A percentile compares a stretch with the other conserved stretches of the same genome.
These are phyloP conservation scores for Penicillium thymicola DNA, from an alignment of 2,329 filamentous ascomycete genomes.

Conservation along the genomic window DNA sequence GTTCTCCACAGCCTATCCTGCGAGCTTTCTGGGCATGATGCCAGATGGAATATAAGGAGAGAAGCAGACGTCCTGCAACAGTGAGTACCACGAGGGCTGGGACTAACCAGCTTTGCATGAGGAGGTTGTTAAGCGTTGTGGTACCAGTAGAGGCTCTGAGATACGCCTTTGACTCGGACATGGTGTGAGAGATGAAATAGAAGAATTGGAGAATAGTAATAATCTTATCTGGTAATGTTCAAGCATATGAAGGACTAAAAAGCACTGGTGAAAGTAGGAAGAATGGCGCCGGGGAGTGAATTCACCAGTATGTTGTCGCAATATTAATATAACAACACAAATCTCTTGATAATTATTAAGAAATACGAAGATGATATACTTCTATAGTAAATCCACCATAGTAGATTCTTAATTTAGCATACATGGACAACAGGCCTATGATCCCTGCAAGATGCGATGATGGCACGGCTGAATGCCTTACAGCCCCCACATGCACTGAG, in stretches of 20 bases:
- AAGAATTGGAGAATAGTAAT: background rate
- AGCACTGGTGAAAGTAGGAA: background rate
- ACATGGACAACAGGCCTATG: background rate
- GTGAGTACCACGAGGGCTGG: background rate
- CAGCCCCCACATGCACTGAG: background rate
- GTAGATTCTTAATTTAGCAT: background rate
- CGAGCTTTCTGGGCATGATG: background rate
- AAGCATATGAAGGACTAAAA: background rate
- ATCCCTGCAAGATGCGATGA: background rate
- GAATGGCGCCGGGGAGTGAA: background rate
- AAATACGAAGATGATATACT: background rate
- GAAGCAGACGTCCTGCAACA: background rate
- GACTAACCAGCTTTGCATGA: background rate
- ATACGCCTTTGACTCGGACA: background rate
- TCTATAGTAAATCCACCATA: background rate
- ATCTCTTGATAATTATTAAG: background rate
- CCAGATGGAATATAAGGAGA: background rate
- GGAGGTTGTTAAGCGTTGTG: background rate
- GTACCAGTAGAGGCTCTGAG: background rate
- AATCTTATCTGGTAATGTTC: background rate
- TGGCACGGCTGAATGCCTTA: background rate
- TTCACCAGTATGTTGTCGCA: background rate
- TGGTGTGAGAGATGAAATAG: background rate
- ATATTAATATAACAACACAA: background rate
- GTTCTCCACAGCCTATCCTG: background rate